phyloP scores from a whole-genome alignment of 352 stramenopile species.

The Pythium guiyangense region DNA sequence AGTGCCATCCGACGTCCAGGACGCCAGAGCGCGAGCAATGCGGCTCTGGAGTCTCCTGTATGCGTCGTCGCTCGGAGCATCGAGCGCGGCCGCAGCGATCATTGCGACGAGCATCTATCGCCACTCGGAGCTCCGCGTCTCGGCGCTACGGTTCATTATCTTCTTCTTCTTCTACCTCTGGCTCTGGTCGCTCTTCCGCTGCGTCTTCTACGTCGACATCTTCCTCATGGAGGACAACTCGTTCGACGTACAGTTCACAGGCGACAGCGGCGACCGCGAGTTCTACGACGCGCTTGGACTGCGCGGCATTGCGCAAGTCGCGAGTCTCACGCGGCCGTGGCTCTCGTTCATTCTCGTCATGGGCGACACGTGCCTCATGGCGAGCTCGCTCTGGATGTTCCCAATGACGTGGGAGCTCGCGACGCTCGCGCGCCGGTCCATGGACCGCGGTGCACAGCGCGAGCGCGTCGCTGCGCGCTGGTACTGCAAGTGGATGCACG shows the following conservation, averaged over 20 bases:
- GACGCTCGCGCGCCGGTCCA: conserved; percentile 27
- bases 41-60: conserved; percentile 43
- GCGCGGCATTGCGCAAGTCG: conserved; percentile 27
- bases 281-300: conserved; percentile 39
- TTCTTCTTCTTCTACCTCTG: conserved; percentile 58
- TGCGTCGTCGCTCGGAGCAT: conserved; percentile 30
- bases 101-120: conserved; percentile 31
- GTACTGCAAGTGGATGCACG: conserved; percentile 36
- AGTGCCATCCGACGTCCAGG: background rate
- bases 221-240: conserved; percentile 20
- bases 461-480: conserved; percentile 17
- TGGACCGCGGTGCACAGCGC: conserved; percentile 28
- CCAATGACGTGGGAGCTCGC: conserved; percentile 41
- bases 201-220: conserved; percentile 37
- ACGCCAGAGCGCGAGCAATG: conserved; percentile 8
- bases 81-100: conserved; percentile 28
- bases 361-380: conserved; percentile 33
- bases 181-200: conserved; percentile 54
- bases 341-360: conserved; percentile 36
- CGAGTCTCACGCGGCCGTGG: conserved; percentile 31
- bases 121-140: conserved; percentile 32
- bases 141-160: conserved; percentile 42
- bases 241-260: conserved; percentile 8
- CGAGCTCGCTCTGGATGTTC: conserved; percentile 44
- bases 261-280: conserved; percentile 8